phyloP scores from a whole-genome alignment of 202 grass and related monocot species.

The Eragrostis tef region DNA sequence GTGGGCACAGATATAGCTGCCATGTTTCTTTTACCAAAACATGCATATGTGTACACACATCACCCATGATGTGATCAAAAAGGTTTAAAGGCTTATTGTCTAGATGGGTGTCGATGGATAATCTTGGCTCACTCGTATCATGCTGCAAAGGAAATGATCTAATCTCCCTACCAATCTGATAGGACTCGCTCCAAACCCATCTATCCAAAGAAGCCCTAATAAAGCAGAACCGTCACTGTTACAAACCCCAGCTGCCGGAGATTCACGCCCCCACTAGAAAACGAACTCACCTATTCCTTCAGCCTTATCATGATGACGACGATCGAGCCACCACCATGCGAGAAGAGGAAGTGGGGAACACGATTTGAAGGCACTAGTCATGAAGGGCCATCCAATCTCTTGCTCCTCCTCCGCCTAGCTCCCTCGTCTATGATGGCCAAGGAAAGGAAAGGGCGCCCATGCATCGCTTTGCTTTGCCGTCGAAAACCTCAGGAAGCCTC shows the following conservation, averaged over 20 bases:
- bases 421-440: background rate
- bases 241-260: no score
- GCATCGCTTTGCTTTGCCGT: background rate
- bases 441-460: background rate
- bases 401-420: no score
- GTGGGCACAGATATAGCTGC: background rate
- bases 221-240: no score
- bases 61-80: background rate
- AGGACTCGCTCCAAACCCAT: background rate
- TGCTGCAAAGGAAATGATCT: background rate
- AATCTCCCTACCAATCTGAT: background rate
- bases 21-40: background rate
- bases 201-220: background rate
- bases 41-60: background rate
- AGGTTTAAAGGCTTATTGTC: background rate
- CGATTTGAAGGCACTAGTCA: conserved; percentile 21
- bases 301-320: background rate
- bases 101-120: background rate
- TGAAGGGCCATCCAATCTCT: background rate
- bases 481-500: background rate
- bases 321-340: background rate
- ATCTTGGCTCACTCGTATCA: background rate
- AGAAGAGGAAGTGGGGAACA: conserved; percentile 19
- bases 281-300: background rate
- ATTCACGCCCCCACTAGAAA: background rate